A percentile compares a stretch with the other conserved stretches of the same genome.
Conservation (phyloP, 768 basidiomycete genomes). For the Crassisporium funariophilum region DNA sequence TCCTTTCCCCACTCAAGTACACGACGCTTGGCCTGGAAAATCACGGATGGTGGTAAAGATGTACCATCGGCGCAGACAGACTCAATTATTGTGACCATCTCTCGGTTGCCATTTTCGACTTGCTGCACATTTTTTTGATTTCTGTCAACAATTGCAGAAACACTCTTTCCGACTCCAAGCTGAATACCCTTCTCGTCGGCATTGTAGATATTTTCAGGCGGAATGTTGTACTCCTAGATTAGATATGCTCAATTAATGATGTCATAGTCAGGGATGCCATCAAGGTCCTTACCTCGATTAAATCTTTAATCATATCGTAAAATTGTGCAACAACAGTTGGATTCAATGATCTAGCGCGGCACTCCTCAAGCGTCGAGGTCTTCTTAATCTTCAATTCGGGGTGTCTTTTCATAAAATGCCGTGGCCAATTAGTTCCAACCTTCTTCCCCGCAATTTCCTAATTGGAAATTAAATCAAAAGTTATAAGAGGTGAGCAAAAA, state of each 20-base stretch:
- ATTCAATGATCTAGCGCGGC: constrained; percentile 24
- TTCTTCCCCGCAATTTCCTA: constrained; percentile 15
- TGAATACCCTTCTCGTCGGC: constrained; percentile 34
- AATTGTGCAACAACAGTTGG: constrained; percentile 16
- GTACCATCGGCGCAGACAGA: constrained; percentile 42
- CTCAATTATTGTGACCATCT: constrained; percentile 49
- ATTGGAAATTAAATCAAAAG: neutral
- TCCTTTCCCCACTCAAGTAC: constrained; percentile 22
- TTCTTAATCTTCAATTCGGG: constrained; percentile 18
- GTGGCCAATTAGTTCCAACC: constrained; percentile 16
- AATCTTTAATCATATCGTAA: constrained; percentile 16
- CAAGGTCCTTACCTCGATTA: neutral
- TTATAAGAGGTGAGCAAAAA: neutral
- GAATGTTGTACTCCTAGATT: constrained; percentile 20
- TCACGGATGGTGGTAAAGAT: constrained; percentile 34
- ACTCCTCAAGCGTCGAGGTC: constrained; percentile 25
- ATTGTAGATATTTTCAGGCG: constrained; percentile 28
- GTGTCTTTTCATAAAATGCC: constrained; percentile 18
- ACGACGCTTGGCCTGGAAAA: constrained; percentile 33
- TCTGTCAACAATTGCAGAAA: constrained; percentile 21
- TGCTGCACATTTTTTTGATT: constrained; percentile 31
- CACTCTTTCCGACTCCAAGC: constrained; percentile 19
- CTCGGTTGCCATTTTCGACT: constrained; percentile 36
- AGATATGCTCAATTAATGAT: constrained; percentile 17
- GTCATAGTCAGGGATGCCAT: neutral